Evolutionary conservation across 768 basidiomycete genomes (phyloP), one percentile per base, ranked within the genome.

Genomic region (Tulasnella sp.): DNA sequence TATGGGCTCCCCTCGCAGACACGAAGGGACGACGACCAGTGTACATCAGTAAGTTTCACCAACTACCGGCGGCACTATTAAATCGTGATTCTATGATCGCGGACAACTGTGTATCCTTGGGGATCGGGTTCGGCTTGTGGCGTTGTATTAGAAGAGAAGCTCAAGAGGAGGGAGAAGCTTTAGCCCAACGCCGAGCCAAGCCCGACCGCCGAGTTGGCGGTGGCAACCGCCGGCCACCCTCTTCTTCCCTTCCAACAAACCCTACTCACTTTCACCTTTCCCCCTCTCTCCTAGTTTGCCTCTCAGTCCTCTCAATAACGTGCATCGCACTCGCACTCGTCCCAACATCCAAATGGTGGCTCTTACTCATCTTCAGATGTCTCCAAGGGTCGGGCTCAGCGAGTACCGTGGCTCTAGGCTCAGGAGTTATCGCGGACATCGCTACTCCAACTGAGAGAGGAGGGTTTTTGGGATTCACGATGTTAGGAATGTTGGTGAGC

Each of bases 351-450:
- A 91, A 86, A 3, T 95, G 92, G 81, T 94, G 92, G 92, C 83
- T 93, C 7, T 84, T 95, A 14, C 86, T 95, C 84, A 79, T 95
- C 19, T 85, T 96, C n/a, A 88, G 94, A 29, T 92, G 91, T 77
- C 45, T 94, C 2, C 93, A 95, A 84, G 90, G 91, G 1, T 86
- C 89, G 2, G 93, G 93, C 0, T 92, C 90, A 2, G 91, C 93
- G 0, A 92, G 92, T 76, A 92, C 91, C 0, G 86, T 93, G 77
- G 92, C 92, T 0, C 84, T 94, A 29, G 91, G 90, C 72, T 89
- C 91, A 40, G 94, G 94, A 6, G 89, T 92, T 6, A 87, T 96
- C 75, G 89, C 89, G 1, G 94, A 96, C 80, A 91, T 96, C 36
- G 87, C 92, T 6, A 87, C 87, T 1, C 89, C 88, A 0, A 86